Evolutionary conservation across 371 early-diverging fungal genomes (phyloP).

Genomic region (Mucor sp.): DNA sequence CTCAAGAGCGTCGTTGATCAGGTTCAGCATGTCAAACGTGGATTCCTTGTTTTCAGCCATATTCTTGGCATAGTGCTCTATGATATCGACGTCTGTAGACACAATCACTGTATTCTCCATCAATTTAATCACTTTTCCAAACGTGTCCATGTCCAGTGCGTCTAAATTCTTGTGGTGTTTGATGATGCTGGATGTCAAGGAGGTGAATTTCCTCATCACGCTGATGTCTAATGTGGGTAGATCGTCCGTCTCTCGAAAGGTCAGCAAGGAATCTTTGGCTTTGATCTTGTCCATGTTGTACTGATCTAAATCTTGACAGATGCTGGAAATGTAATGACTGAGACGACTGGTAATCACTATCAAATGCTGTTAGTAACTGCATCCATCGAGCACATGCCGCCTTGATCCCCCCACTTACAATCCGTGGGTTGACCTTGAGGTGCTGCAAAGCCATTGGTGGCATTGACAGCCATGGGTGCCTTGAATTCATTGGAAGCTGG

Average conservation of each 20-base stretch:
- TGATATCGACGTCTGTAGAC: conserved; percentile 19
- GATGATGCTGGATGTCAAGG: background rate
- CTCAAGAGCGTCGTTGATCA: conserved; percentile 23
- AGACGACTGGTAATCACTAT: conserved; percentile 16
- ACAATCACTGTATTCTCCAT: conserved; percentile 22
- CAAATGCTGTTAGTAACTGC: no score
- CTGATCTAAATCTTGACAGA: conserved; percentile 19
- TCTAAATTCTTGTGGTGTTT: conserved; percentile 7
- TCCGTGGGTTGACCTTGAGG: background rate
- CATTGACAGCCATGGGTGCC: background rate
- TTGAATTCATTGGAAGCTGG: background rate
- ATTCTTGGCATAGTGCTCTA: conserved; percentile 14
- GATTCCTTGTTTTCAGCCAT: background rate
- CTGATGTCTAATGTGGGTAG: conserved; percentile 18
- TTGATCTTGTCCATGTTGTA: conserved; percentile 12
- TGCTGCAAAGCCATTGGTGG: background rate
- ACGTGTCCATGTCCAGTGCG: conserved; percentile 11
- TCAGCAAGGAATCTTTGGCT: conserved; percentile 8
- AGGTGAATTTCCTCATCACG: conserved; percentile 15
- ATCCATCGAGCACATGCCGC: no score
- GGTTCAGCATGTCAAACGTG: background rate
- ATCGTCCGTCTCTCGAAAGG: conserved; percentile 16
- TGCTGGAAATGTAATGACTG: conserved; percentile 17
- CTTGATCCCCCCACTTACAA: conserved; percentile 2
- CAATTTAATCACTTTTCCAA: conserved; percentile 19